Conservation (phyloP, 2,329 filamentous ascomycete genomes). For the Fusarium tanahbumbuense region DNA sequence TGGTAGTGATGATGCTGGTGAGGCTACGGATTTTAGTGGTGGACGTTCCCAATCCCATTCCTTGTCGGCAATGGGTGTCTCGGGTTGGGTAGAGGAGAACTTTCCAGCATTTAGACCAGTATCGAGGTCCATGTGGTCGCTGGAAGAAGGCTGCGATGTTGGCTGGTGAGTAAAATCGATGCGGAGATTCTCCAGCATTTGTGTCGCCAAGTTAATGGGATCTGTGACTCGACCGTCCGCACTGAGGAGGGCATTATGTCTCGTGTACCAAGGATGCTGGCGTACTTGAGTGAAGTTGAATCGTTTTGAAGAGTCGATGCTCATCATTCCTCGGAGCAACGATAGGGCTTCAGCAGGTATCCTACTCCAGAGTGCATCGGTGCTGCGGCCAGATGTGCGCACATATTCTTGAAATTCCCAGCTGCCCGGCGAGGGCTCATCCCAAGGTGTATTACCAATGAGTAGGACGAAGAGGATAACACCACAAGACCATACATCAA, state of each 20-base stretch:
- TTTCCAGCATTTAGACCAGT: slow-evolving; percentile 56
- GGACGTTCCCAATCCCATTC: slow-evolving; percentile 92
- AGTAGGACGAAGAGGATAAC: slow-evolving; percentile 97
- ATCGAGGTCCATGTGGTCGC: slow-evolving; percentile 79
- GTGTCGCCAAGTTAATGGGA: slow-evolving; percentile 86
- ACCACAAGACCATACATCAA: slow-evolving; percentile 97
- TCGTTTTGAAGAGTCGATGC: slow-evolving; percentile 76
- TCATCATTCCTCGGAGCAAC: slow-evolving; percentile 92
- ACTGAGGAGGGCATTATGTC: slow-evolving; percentile 80
- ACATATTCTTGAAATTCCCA: slow-evolving; percentile 94
- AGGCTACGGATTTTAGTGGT: slow-evolving; percentile 63
- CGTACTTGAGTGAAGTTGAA: slow-evolving; percentile 90
- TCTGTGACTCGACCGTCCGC: slow-evolving; percentile 80
- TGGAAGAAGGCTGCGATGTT: slow-evolving; percentile 55
- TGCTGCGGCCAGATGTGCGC: slow-evolving; percentile 80
- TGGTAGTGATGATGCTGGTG: slow-evolving; percentile 53
- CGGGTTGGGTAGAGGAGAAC: slow-evolving; percentile 87
- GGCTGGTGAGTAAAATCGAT: slow-evolving; percentile 85
- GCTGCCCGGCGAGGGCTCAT: slow-evolving; percentile 85
- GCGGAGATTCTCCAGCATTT: slow-evolving; percentile 90
- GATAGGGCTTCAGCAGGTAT: slow-evolving; percentile 81
- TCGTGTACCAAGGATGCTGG: slow-evolving; percentile 94
- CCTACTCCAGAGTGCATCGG: slow-evolving; percentile 86
- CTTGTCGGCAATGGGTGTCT: slow-evolving; percentile 77
- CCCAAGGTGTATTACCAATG: slow-evolving; percentile 98